A percentile compares a stretch with the other conserved stretches of the same genome.
Conservation (phyloP, 139 green algal genomes). For the Haematococcus sp. region DNA sequence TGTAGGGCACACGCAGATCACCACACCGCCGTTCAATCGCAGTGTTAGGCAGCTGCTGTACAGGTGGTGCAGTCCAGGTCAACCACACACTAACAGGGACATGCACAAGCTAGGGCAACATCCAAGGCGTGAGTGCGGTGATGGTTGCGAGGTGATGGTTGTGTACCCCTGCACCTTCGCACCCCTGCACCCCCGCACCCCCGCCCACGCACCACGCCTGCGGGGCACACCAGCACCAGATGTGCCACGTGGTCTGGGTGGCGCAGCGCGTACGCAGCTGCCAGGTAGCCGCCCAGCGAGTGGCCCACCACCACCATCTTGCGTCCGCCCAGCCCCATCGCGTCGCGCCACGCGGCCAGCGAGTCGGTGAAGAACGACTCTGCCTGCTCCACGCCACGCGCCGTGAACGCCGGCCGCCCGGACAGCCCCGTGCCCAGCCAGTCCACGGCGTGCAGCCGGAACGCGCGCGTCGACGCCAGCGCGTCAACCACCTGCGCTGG, state of each 20-base stretch:
- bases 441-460: conserved; percentile 70
- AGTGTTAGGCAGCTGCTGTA: too few relatives aligned
- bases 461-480: conserved; percentile 27
- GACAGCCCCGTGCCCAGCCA: conserved; percentile 83
- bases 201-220: conserved; percentile 63
- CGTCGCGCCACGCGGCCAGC: conserved; percentile 64
- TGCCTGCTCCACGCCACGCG: conserved; percentile 43
- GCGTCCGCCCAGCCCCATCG: conserved; percentile 19
- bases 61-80: too few relatives aligned
- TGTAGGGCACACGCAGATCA: too few relatives aligned
- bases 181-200: neutral
- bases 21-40: too few relatives aligned
- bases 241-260: conserved; percentile 83
- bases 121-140: too few relatives aligned
- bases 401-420: conserved; percentile 71
- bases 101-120: too few relatives aligned
- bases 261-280: conserved; percentile 73
- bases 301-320: conserved; percentile 79
- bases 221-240: conserved; percentile 85
- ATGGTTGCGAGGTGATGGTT: too few relatives aligned
- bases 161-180: too few relatives aligned
- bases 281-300: conserved; percentile 80
- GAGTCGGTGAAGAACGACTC: conserved; percentile 83
- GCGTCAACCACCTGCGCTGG: too few relatives aligned
- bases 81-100: too few relatives aligned